Conservation (phyloP, 805 yeast species). For the Hanseniaspora vineae region DNA sequence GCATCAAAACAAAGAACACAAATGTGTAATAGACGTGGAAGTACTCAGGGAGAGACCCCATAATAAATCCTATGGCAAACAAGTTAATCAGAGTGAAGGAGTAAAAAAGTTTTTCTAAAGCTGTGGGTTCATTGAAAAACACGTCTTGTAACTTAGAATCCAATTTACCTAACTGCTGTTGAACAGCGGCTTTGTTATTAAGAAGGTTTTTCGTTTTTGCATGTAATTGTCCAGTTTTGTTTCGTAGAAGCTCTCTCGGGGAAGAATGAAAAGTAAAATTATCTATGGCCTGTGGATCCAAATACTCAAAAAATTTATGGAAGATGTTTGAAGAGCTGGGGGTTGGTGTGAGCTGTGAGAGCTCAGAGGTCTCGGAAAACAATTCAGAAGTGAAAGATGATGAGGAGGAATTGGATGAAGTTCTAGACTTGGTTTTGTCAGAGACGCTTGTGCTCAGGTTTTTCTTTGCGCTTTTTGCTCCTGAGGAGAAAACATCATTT, state of each 20-base stretch:
- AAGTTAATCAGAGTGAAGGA: conserved; percentile 57
- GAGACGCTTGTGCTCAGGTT: no score
- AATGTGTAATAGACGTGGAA: conserved; percentile 67
- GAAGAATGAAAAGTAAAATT: neutral
- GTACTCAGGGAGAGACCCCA: conserved; percentile 65
- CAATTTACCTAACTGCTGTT: neutral
- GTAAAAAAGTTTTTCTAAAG: conserved; percentile 69
- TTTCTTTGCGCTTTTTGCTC: no score
- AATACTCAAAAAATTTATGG: neutral
- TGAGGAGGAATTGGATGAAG: no score
- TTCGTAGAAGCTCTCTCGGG: neutral
- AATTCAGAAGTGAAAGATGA: no score
- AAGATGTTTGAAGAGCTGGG: neutral
- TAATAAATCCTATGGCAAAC: conserved; percentile 57
- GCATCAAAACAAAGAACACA: conserved; percentile 53
- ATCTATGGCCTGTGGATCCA: neutral
- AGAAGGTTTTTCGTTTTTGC: neutral
- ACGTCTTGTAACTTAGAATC: conserved; percentile 8
- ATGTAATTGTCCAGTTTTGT: neutral
- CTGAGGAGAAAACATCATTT: no score
- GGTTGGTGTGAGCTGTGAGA: neutral
- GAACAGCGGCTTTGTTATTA: neutral
- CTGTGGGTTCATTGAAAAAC: conserved; percentile 29
- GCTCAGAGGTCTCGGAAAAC: no score
- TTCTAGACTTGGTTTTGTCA: no score